Evolutionary conservation across 257 asterid species (phyloP).

Genomic region (Solanum neorickii): DNA sequence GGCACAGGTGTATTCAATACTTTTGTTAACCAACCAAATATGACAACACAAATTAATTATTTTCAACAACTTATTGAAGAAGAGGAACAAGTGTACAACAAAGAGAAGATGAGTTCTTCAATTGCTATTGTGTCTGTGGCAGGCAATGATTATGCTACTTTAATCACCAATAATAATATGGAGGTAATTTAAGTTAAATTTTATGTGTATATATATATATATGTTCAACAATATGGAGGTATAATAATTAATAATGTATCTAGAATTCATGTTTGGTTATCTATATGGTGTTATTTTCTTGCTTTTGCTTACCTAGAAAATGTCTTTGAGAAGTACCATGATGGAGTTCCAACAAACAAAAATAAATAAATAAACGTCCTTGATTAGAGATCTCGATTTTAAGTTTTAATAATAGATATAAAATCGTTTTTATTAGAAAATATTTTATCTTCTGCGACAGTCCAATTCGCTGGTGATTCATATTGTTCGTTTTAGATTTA

Average conservation of each 20-base stretch:
- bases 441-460: not conserved
- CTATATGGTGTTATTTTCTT: not conserved
- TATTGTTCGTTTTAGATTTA: not conserved
- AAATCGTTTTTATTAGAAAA: not conserved
- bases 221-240: slow-evolving; percentile 11
- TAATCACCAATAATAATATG: slow-evolving; percentile 10
- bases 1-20: slow-evolving; percentile 69
- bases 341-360: too few relatives aligned
- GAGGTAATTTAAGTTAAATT: slow-evolving; percentile 15
- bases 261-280: not conserved
- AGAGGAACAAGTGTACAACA: slow-evolving; percentile 15
- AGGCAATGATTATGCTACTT: slow-evolving; percentile 61
- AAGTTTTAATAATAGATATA: not conserved
- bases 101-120: slow-evolving; percentile 25
- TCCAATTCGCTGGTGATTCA: not conserved
- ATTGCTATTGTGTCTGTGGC: slow-evolving; percentile 49
- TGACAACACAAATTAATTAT: slow-evolving; percentile 52
- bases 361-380: too few relatives aligned
- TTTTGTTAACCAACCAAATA: slow-evolving; percentile 45
- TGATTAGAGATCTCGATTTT: not conserved
- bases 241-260: not conserved
- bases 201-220: not conserved
- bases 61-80: slow-evolving; percentile 39
- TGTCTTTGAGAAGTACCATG: too few relatives aligned
- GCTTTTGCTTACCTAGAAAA: not conserved